These are phyloP conservation scores for Xanthoparmelia taractica DNA, from an alignment of 495 filamentous ascomycete species.

Conservation along the genomic window DNA sequence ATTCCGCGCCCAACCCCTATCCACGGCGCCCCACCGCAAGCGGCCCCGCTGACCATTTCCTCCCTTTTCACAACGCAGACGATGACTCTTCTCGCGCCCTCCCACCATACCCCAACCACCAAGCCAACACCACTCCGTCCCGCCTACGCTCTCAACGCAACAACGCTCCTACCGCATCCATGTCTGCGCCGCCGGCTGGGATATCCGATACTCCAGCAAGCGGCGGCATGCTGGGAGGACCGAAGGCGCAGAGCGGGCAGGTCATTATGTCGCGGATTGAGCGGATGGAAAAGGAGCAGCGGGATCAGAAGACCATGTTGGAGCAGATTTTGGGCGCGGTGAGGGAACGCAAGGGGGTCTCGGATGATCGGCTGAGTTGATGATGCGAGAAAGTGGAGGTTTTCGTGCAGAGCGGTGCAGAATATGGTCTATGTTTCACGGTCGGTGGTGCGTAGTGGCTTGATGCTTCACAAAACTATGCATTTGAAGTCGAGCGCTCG, in stretches of 20 bases:
- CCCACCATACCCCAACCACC: background rate
- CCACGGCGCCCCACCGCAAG: slow-evolving; percentile 5
- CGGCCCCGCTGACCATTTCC: background rate
- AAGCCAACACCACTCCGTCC: slow-evolving; percentile 8
- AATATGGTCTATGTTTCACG: background rate
- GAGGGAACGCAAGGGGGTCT: slow-evolving; percentile 11
- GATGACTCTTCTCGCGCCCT: background rate
- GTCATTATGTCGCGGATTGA: slow-evolving; percentile 23
- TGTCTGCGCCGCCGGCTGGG: slow-evolving; percentile 6
- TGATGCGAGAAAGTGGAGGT: background rate
- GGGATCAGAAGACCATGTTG: slow-evolving; percentile 26
- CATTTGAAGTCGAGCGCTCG: background rate
- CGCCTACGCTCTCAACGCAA: slow-evolving; percentile 10
- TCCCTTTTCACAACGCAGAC: background rate
- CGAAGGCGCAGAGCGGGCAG: slow-evolving; percentile 18
- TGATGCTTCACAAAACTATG: background rate
- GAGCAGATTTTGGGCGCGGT: slow-evolving; percentile 27
- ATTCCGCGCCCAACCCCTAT: slow-evolving; percentile 1
- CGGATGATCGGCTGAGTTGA: background rate
- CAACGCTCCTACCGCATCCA: slow-evolving; percentile 13
- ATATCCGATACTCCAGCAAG: background rate
- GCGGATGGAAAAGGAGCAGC: slow-evolving; percentile 27
- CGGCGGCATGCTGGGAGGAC: background rate
- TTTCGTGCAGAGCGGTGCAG: background rate
- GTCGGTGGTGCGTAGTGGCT: no score